phyloP scores from a whole-genome alignment of 495 filamentous ascomycete species.

The Amorphotheca resinae region DNA sequence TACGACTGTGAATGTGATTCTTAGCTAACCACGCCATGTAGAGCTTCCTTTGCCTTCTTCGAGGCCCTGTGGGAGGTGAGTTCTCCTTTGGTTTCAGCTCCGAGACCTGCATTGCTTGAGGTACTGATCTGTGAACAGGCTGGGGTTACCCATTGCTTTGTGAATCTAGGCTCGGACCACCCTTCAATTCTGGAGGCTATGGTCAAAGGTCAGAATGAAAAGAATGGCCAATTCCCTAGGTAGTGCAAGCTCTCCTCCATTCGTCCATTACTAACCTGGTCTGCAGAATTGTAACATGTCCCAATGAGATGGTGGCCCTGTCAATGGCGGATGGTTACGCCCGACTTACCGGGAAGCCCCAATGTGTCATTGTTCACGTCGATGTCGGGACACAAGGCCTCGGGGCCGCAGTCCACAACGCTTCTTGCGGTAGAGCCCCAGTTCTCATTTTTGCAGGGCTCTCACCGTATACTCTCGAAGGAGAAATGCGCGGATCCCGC shows the following conservation, averaged over 20 bases:
- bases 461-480: slow-evolving; percentile 80
- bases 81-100: too few species aligned
- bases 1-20: neutral
- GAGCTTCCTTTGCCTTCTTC: slow-evolving; percentile 79
- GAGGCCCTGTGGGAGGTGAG: slow-evolving; percentile 75
- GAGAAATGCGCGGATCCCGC: slow-evolving; percentile 74
- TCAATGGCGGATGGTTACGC: slow-evolving; percentile 96
- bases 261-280: neutral
- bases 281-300: neutral
- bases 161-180: slow-evolving; percentile 58
- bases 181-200: slow-evolving; percentile 80
- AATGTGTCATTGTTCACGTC: slow-evolving; percentile 90
- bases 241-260: neutral
- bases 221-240: slow-evolving; percentile 56
- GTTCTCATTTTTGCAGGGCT: slow-evolving; percentile 87
- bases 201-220: slow-evolving; percentile 65
- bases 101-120: too few species aligned
- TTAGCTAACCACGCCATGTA: slow-evolving; percentile 18
- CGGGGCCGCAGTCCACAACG: slow-evolving; percentile 86
- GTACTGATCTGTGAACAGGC: slow-evolving; percentile 27
- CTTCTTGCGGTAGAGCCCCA: slow-evolving; percentile 71
- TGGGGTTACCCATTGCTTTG: slow-evolving; percentile 81
- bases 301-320: slow-evolving; percentile 72
- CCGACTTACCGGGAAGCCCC: slow-evolving; percentile 70
- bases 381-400: slow-evolving; percentile 89